These are phyloP conservation scores for Chytridium lagenaria DNA, from an alignment of 371 early-diverging fungal species.

Conservation along the genomic window DNA sequence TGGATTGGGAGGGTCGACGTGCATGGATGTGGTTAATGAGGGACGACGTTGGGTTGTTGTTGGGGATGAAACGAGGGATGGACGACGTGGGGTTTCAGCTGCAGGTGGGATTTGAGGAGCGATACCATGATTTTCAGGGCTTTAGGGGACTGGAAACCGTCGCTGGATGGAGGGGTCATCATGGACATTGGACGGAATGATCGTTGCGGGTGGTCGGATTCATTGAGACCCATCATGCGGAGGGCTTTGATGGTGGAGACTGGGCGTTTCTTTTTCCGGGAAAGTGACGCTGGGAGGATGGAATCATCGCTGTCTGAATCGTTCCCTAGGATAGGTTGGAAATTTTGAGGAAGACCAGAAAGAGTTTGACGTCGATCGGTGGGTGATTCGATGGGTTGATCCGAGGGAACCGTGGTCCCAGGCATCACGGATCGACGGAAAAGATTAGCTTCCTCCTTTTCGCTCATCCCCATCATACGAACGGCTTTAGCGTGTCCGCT, in stretches of 20 bases:
- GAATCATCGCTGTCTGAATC: conserved; percentile 18
- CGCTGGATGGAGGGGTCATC: no score
- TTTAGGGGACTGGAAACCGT: no score
- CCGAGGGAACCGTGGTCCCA: not conserved
- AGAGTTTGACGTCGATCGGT: not conserved
- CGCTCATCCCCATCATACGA: conserved; percentile 15
- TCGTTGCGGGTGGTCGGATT: not conserved
- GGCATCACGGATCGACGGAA: not conserved
- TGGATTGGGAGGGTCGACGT: no score
- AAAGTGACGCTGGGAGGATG: conserved; percentile 6
- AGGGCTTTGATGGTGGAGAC: conserved; percentile 13
- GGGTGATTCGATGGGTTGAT: not conserved
- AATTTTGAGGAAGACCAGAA: not conserved
- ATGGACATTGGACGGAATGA: not conserved
- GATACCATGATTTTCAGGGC: no score
- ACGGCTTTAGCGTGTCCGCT: not conserved
- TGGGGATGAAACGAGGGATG: no score
- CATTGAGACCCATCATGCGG: conserved; percentile 1
- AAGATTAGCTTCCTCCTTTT: conserved; percentile 8
- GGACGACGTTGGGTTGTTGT: no score
- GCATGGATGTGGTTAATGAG: no score
- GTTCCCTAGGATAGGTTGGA: not conserved
- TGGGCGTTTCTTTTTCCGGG: not conserved
- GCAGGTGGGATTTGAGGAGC: no score
- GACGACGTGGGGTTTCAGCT: no score